phyloP scores from a whole-genome alignment of 495 filamentous ascomycete species.

The Entonaema liquescens region DNA sequence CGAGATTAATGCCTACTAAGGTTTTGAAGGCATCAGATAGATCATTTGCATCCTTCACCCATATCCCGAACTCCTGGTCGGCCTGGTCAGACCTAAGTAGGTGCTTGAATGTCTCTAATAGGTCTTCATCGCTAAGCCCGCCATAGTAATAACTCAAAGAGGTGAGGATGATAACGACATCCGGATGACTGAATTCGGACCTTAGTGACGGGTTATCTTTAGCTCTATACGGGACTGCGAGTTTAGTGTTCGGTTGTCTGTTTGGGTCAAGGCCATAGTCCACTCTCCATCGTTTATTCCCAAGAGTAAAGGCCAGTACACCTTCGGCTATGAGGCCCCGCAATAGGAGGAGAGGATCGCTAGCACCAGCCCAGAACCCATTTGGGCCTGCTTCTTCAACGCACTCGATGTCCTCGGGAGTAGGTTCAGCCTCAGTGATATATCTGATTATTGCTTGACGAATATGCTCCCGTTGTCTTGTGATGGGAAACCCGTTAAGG shows the following conservation, averaged over 20 bases:
- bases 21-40: conserved; percentile 55
- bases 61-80: conserved; percentile 61
- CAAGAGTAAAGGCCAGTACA: conserved; percentile 63
- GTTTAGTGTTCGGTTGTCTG: conserved; percentile 53
- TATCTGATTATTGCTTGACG: conserved; percentile 55
- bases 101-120: conserved; percentile 58
- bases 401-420: conserved; percentile 41
- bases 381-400: conserved; percentile 45
- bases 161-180: conserved; percentile 73
- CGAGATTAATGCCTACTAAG: conserved; percentile 66
- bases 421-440: conserved; percentile 49
- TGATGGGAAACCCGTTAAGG: conserved; percentile 51
- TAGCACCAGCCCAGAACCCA: conserved; percentile 49
- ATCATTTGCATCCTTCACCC: conserved; percentile 53
- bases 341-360: conserved; percentile 62
- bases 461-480: conserved; percentile 48
- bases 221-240: conserved; percentile 77
- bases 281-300: conserved; percentile 71
- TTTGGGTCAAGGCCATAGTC: conserved; percentile 67
- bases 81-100: conserved; percentile 66
- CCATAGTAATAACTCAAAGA: conserved; percentile 74
- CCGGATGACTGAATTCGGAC: conserved; percentile 79
- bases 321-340: conserved; percentile 68
- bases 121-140: conserved; percentile 64
- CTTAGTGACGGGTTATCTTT: conserved; percentile 71